Conservation (phyloP, 352 stramenopile genomes). For the Nothophytophthora sp. region DNA sequence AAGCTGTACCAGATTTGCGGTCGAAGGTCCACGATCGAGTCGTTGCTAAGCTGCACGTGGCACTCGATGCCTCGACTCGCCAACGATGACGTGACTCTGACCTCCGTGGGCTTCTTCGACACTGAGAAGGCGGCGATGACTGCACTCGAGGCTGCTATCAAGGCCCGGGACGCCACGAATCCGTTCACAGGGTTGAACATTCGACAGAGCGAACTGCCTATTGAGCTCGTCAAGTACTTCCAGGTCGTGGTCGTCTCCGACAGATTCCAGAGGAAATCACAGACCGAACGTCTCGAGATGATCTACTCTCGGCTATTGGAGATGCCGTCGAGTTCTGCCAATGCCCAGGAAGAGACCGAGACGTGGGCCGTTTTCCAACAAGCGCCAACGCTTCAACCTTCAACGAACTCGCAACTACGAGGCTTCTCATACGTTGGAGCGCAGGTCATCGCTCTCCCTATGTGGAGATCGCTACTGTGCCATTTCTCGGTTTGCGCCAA, state of each 20-base stretch:
- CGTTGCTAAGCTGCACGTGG: conserved; percentile 26
- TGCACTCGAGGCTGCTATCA: conserved; percentile 40
- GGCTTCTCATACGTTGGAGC: conserved; percentile 39
- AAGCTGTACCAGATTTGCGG: conserved; percentile 54
- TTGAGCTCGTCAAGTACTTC: conserved; percentile 37
- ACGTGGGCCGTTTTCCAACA: conserved; percentile 5
- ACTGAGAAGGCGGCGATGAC: conserved; percentile 44
- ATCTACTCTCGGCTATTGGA: conserved; percentile 42
- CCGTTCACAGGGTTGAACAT: conserved; percentile 32
- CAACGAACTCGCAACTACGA: conserved; percentile 16
- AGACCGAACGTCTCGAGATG: conserved; percentile 46
- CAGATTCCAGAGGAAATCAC: conserved; percentile 41
- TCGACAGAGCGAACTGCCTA: conserved; percentile 29
- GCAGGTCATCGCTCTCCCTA: conserved; percentile 33
- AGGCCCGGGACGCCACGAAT: conserved; percentile 37
- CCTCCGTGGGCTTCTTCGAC: conserved; percentile 59
- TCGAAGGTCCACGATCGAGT: conserved; percentile 40
- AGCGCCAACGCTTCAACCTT: not conserved
- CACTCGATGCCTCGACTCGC: conserved; percentile 32
- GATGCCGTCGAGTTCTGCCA: not conserved
- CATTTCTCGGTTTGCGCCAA: conserved; percentile 50
- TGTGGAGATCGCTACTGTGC: conserved; percentile 44
- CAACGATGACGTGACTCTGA: conserved; percentile 49
- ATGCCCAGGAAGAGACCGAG: conserved; percentile 2
- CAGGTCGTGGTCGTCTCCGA: conserved; percentile 56